Conservation (phyloP, 75 land plant genomes). For the Cupressus sempervirens region DNA sequence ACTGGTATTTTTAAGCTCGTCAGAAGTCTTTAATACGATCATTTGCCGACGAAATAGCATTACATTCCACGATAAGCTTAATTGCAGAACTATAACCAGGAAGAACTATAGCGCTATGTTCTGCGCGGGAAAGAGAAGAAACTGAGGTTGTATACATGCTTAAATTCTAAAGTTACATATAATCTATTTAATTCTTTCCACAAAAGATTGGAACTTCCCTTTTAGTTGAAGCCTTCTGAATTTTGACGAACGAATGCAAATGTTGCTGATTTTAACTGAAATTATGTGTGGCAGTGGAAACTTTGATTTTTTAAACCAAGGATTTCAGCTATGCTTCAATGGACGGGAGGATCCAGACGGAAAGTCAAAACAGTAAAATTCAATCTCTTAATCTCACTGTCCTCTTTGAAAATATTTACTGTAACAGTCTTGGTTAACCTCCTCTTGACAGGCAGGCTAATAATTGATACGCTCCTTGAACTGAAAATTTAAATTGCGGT, state of each 20-base stretch:
- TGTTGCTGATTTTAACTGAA: neutral
- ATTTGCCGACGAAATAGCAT: too few relatives aligned
- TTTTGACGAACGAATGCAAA: neutral
- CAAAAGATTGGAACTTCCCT: neutral
- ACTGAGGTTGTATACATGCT: neutral
- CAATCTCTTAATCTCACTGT: neutral
- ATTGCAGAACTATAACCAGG: neutral
- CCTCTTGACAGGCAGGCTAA: neutral
- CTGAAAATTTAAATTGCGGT: neutral
- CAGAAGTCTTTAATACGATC: too few relatives aligned
- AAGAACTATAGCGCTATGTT: neutral
- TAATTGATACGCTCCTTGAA: neutral
- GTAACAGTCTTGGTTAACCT: neutral
- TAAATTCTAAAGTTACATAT: neutral
- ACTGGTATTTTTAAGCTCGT: too few relatives aligned
- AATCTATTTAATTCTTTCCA: neutral
- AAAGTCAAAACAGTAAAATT: constrained; percentile 13
- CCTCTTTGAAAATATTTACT: neutral
- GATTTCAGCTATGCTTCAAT: constrained; percentile 1
- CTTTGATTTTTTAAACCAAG: neutral
- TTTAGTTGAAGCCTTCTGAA: neutral
- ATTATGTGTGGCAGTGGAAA: neutral
- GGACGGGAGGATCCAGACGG: constrained; percentile 10
- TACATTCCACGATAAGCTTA: too few relatives aligned
- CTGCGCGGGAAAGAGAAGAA: neutral